Percentiles rank a stretch among this genome's conserved stretches.
Conservation (phyloP, 2,329 filamentous ascomycete species). For the Macrophomina pseudophaseolina region DNA sequence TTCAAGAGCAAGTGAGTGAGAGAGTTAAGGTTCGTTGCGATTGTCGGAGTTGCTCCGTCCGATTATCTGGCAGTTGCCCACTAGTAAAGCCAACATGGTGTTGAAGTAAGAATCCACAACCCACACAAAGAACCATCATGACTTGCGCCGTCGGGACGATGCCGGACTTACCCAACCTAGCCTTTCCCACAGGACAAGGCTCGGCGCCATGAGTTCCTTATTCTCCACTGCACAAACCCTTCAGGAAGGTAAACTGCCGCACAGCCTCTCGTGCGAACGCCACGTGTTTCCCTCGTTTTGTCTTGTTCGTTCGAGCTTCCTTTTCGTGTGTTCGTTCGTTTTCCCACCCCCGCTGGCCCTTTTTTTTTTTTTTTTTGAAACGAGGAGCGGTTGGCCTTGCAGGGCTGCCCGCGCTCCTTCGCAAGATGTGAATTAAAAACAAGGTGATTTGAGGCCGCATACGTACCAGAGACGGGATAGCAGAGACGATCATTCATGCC, state of each 20-base stretch:
- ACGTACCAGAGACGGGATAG: neutral
- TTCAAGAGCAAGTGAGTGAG: too few species aligned
- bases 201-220: neutral
- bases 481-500: constrained; percentile 11
- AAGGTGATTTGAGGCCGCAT: neutral
- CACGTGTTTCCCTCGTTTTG: neutral
- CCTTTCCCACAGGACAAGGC: neutral
- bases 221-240: neutral
- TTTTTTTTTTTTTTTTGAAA: constrained; percentile 15
- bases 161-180: neutral
- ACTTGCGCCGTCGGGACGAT: neutral
- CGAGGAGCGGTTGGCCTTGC: constrained; percentile 4
- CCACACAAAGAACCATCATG: neutral
- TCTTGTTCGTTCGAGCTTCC: neutral
- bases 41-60: neutral
- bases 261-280: neutral
- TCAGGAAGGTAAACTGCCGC: neutral
- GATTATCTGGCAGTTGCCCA: neutral
- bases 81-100: neutral
- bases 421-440: neutral
- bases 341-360: neutral
- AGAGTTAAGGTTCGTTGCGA: neutral
- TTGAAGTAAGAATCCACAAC: neutral
- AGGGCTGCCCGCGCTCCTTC: constrained; percentile 2
- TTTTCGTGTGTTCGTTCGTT: neutral